These are phyloP conservation scores for Myriangium duriaei DNA, from an alignment of 2,329 filamentous ascomycete species.

Conservation along the genomic window DNA sequence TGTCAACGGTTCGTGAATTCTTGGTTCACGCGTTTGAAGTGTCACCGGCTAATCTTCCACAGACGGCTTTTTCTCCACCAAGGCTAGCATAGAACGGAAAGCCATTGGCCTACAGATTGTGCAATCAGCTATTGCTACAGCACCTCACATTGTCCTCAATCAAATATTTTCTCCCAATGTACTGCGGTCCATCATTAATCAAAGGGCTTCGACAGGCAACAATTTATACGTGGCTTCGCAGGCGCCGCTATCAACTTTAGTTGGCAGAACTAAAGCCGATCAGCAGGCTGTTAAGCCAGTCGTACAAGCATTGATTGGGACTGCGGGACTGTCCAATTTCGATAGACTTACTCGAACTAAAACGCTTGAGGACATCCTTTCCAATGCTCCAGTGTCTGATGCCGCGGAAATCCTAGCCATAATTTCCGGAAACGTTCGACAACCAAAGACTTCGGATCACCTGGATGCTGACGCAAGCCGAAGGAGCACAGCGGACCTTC, in stretches of 20 bases:
- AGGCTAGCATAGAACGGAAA: constrained; percentile 77
- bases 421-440: constrained; percentile 34
- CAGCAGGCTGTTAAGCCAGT: constrained; percentile 48
- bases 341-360: constrained; percentile 79
- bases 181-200: constrained; percentile 69
- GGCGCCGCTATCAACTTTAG: constrained; percentile 60
- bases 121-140: constrained; percentile 53
- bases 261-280: constrained; percentile 49
- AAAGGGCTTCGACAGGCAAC: constrained; percentile 62
- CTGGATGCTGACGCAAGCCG: constrained; percentile 34
- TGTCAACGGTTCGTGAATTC: constrained; percentile 60
- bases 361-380: constrained; percentile 63
- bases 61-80: constrained; percentile 75
- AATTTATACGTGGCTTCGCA: constrained; percentile 69
- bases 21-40: too few relatives aligned
- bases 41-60: constrained; percentile 15
- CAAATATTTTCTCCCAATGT: constrained; percentile 72
- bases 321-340: constrained; percentile 63
- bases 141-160: constrained; percentile 38
- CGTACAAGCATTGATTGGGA: constrained; percentile 55
- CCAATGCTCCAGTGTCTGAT: constrained; percentile 41
- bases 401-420: constrained; percentile 43
- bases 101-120: constrained; percentile 86
- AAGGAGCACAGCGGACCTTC: constrained; percentile 39
- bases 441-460: constrained; percentile 32